These are phyloP conservation scores for Phyllosticta paracitricarpa DNA, from an alignment of 2,329 filamentous ascomycete genomes.

Conservation along the genomic window DNA sequence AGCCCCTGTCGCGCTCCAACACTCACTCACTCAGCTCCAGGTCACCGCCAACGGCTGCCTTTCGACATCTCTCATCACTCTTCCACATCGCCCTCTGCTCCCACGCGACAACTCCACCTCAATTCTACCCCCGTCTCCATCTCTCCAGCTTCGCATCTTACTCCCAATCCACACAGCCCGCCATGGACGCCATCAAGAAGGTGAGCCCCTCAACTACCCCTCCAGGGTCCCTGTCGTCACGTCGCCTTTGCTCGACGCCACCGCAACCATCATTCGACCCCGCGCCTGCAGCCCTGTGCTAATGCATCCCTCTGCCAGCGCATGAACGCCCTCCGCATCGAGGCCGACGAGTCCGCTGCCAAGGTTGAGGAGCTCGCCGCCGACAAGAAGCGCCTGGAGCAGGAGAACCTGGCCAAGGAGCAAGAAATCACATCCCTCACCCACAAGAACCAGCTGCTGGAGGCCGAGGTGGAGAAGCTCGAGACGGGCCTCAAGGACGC, in stretches of 20 bases:
- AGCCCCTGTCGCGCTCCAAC: conserved; percentile 1
- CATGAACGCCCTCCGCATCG: conserved; percentile 89
- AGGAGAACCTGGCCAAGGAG: conserved; percentile 93
- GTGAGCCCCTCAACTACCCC: conserved; percentile 20
- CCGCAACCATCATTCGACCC: conserved; percentile 2
- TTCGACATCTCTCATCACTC: conserved; percentile 3
- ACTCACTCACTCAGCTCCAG: background rate
- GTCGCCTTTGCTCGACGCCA: background rate
- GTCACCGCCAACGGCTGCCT: conserved; percentile 4
- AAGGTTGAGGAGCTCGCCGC: conserved; percentile 80
- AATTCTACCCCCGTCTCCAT: background rate
- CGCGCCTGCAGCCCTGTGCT: conserved; percentile 16
- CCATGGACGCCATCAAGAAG: conserved; percentile 36
- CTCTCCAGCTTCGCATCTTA: background rate
- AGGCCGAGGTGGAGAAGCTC: conserved; percentile 85
- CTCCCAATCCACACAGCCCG: conserved; percentile 5
- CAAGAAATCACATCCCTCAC: conserved; percentile 94
- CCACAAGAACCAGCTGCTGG: conserved; percentile 90
- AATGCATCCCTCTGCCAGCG: conserved; percentile 46
- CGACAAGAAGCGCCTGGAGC: conserved; percentile 83
- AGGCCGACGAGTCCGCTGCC: conserved; percentile 74
- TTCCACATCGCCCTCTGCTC: background rate
- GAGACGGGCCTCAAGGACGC: conserved; percentile 73
- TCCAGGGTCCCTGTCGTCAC: conserved; percentile 11
- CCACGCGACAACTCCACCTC: background rate